Percentiles rank a stretch among this genome's conserved stretches.
phyloP scores from a whole-genome alignment of 2,329 filamentous ascomycete species.

The Aspergillus quadrilineatus region DNA sequence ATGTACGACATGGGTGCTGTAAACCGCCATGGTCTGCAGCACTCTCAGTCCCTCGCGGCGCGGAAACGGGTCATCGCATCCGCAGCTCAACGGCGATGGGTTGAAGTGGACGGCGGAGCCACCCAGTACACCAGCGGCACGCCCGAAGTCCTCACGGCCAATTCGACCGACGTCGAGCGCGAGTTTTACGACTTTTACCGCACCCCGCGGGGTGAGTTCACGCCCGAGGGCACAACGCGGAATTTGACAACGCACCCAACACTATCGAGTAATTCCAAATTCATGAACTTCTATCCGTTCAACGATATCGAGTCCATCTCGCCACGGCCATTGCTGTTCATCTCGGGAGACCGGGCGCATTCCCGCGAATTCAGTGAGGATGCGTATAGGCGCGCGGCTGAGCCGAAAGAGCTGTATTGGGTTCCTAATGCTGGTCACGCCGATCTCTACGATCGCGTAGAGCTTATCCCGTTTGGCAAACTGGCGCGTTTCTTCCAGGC shows the following conservation, averaged over 20 bases:
- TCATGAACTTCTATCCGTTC: constrained; percentile 31
- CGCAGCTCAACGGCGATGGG: constrained; percentile 24
- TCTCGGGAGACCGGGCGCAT: constrained; percentile 24
- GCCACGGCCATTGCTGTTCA: constrained; percentile 25
- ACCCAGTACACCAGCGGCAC: constrained; percentile 19
- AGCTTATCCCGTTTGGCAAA: constrained; percentile 36
- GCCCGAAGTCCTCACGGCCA: constrained; percentile 23
- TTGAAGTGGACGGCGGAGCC: constrained; percentile 17
- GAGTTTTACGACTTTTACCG: constrained; percentile 38
- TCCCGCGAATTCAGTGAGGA: constrained; percentile 26
- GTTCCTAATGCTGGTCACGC: constrained; percentile 35
- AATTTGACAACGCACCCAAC: constrained; percentile 34
- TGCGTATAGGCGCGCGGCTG: constrained; percentile 25
- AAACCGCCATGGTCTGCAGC: constrained; percentile 13
- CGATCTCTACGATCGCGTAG: constrained; percentile 39
- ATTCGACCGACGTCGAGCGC: constrained; percentile 21
- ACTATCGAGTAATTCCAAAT: constrained; percentile 28
- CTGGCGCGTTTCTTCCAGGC: constrained; percentile 28
- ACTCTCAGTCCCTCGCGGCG: constrained; percentile 14
- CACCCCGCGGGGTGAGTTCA: constrained; percentile 30
- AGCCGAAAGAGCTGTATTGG: constrained; percentile 41
- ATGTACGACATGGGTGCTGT: constrained; percentile 18
- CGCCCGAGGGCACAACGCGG: constrained; percentile 17
- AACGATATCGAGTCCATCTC: constrained; percentile 24
- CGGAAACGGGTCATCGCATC: constrained; percentile 17